Base-by-base conservation (phyloP, 495 filamentous ascomycete genomes). In the Podospora sp. region DNA sequence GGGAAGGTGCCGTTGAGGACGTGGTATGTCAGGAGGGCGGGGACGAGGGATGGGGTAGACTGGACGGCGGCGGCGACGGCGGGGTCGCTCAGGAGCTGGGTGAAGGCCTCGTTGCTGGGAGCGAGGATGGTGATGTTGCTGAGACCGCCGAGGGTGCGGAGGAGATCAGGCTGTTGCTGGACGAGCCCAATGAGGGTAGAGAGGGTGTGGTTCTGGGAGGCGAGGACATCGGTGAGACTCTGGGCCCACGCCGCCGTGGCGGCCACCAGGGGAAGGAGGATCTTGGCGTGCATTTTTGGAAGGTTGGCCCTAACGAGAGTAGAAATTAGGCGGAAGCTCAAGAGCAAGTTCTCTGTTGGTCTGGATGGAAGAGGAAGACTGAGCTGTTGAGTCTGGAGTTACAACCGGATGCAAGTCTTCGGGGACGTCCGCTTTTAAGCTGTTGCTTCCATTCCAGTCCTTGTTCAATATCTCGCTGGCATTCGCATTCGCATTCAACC, bases 111-210 rank as follows among this genome's bases (percentile, higher is more conserved):
- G 72, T 92, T 87, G 75, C 77, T 83, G 0, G 90, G 89, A 0
- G 89, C 89, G 16, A 92, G 77, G 61, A 91, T 78, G 18, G 89
- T 91, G 70, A 91, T 78, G 69, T 88, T 84, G 5, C 67, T 65
- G 7, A 66, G 64, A 9, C 64, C 35, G 20, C 29, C 33, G 5
- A 66, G 33, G 2, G 64, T 58, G 36, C 24, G 49, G 9, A 66
- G n/a, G 16, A 66, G 64, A 1, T 59, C 53, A 26, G 64, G 64
- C 56, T 66, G 64, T 6, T 33, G 29, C 35, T 60, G 55, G 33
- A 66, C 20, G 5, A 66, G 36, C 33, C 64, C 21, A 55, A 66
- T 49, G 35, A 66, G 64, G 9, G 64, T 66, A 14, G 64, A 66
- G 5, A 66, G 36, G 53, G 55, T 59, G 40, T 52, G 36, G 56